Evolutionary conservation across 495 filamentous ascomycete species (phyloP).

Genomic region (Penicillium cinerascens): DNA sequence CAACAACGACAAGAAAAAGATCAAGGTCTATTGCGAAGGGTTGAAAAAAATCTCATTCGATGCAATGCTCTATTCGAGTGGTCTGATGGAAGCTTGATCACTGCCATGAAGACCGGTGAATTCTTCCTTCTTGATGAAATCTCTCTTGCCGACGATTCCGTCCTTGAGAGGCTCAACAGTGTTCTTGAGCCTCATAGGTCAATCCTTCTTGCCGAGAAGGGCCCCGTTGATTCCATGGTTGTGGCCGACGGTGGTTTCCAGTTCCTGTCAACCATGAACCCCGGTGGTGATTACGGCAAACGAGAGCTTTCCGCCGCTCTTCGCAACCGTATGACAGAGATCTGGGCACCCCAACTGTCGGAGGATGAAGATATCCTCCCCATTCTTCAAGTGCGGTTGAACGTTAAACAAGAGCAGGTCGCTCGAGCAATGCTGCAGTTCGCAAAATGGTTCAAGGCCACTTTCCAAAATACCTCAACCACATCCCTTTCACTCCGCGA

Average conservation of each 20-base stretch:
- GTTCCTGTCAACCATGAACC: constrained; percentile 98
- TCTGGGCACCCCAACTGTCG: constrained; percentile 85
- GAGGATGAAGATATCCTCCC: constrained; percentile 81
- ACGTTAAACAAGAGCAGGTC: constrained; percentile 44
- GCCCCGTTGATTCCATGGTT: constrained; percentile 73
- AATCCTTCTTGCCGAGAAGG: constrained; percentile 91
- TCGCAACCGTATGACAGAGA: constrained; percentile 95
- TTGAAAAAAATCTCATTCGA: constrained; percentile 58
- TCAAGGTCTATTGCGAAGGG: constrained; percentile 47
- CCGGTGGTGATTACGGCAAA: constrained; percentile 97
- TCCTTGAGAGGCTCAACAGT: constrained; percentile 93
- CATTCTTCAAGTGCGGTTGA: constrained; percentile 75
- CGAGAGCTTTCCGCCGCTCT: constrained; percentile 93
- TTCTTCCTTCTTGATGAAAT: constrained; percentile 97
- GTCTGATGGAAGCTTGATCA: constrained; percentile 91
- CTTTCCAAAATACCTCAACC: constrained; percentile 66
- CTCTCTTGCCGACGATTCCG: constrained; percentile 95
- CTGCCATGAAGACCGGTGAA: constrained; percentile 84
- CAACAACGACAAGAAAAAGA: constrained; percentile 41
- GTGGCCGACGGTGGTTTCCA: constrained; percentile 81
- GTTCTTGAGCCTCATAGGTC: constrained; percentile 88
- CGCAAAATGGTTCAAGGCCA: constrained; percentile 84
- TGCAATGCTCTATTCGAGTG: constrained; percentile 90
- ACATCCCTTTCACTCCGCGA: constrained; percentile 84
- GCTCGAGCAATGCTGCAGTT: constrained; percentile 71